Base-by-base conservation (phyloP, 2,329 filamentous ascomycete genomes). In the Leptographium flavum region DNA sequence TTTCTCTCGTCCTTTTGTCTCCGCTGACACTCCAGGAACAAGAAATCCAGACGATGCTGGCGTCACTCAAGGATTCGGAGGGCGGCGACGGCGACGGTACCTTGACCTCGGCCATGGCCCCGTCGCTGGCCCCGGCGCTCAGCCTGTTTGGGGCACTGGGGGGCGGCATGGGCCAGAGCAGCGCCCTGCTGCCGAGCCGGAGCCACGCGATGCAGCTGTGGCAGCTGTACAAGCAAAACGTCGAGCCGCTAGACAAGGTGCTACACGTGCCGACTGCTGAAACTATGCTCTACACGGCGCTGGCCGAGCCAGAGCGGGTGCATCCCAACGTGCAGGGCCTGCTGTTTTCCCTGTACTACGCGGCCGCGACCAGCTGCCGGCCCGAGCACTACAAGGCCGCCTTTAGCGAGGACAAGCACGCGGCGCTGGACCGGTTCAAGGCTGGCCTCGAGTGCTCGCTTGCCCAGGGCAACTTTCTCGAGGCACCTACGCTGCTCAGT, bases 241-340 rank as follows among this genome's bases (percentile, higher is more conserved):
- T 53, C n/a, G 48, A 53, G 37, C 47, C 47, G 2, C 28, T 54
- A 25, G 49, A 51, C 50, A 53, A 53, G 28, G 14, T 53, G 4
- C 11, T 55, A 13, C 54, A 55, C 41, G 48, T 54, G 7, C 54
- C 54, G 2, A 54, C 52, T 6, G 33, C 43, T 8, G 48, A 55
- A 42, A 31, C 50, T 3, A 37, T 45, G 4, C 45, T 55, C 4
- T 55, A 49, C 33, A 51, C 50, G 8, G 51, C 51, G 15, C 52
- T 55, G 25, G 40, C 50, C 42, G 45, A 33, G 19, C 46, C 46
- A 2, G 45, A 47, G 3, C 36, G 32, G 19, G 37, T 39, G 1
- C 22, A 39, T 2, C 45, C 51, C 0, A 46, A 44, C 2, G 38
- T 53, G 19, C 31, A 47, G 22, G 49, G 49, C n/a, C 45, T 55